Evolutionary conservation across 345 rosid genomes (phyloP), one percentile per base, ranked within the genome.

Genomic region (Melaleuca quinquenervia): DNA sequence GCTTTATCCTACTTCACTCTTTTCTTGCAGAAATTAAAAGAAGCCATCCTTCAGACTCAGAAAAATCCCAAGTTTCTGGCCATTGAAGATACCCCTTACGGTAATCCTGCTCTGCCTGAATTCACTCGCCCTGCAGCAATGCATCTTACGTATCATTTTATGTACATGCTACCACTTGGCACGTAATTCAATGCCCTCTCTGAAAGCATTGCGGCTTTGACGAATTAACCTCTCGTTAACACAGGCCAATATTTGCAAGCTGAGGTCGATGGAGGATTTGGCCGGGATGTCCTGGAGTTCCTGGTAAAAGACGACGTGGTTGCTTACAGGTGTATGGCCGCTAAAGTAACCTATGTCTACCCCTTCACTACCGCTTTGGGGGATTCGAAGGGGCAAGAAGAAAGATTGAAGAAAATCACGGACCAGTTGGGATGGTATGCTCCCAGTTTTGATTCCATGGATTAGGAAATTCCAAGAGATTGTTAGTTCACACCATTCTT

Each of bases 281-380:
- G 92, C 36, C 89, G 89, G 84, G 98, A 97, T 83, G 93, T 97
- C 53, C 83, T 96, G 74, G 97, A 97, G 92, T 96, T 96, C 89
- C 82, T 95, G 92, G 95, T 96, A 85, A 95, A 90, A 87, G 92
- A 94, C 84, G 98, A 95, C 84, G 96, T 92, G 86, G 97, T 92
- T 88, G 89, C 93, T 78, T 96, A 93, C 36, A 93, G 99, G 89
- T 87, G 87, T 12, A 94, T 94, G 98, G 97, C 98, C 56, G 90
- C 92, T 53, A 96, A 94, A 86, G 97, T 94, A 11, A 96, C 98
- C 15, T 96, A 92, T 91, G 90, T 97, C 24, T 97, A 97, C 87
- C 99, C 99, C 3, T 97, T 97, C 90, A 93, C 98, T 9, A 95
- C 99, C 53, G 96, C 98, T 32, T 90, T 96, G 15, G 98, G 98